Conservation (phyloP, 345 rosid genomes). For the Lepidium aucheri region DNA sequence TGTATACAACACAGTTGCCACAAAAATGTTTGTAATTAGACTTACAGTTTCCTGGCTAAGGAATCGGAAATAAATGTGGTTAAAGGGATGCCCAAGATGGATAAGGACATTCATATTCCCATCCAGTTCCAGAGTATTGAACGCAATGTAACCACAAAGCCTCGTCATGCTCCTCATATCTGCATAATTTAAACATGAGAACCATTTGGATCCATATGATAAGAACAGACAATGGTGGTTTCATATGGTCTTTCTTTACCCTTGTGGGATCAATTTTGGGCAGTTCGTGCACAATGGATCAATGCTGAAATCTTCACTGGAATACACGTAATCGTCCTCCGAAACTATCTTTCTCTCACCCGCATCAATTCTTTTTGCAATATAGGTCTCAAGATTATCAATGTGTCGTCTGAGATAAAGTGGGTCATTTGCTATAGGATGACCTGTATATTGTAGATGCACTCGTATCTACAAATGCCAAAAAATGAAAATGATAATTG, state of each 20-base stretch:
- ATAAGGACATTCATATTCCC: slow-evolving; percentile 70
- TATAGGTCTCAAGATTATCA: slow-evolving; percentile 28
- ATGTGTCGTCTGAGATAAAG: slow-evolving; percentile 55
- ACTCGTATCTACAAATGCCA: slow-evolving; percentile 60
- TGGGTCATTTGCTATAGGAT: slow-evolving; percentile 87
- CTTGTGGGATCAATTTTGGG: slow-evolving; percentile 72
- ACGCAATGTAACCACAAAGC: slow-evolving; percentile 75
- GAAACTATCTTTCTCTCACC: slow-evolving; percentile 19
- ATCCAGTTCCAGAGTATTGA: slow-evolving; percentile 70
- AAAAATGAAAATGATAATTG: not conserved
- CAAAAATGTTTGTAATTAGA: not conserved
- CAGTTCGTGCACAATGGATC: slow-evolving; percentile 83
- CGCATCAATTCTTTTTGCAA: slow-evolving; percentile 52
- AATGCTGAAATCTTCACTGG: slow-evolving; percentile 47
- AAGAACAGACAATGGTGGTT: not conserved
- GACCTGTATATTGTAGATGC: slow-evolving; percentile 72
- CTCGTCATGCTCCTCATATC: slow-evolving; percentile 59
- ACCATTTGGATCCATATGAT: not conserved
- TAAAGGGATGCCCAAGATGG: slow-evolving; percentile 63
- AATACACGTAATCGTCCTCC: slow-evolving; percentile 27
- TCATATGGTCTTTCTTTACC: slow-evolving; percentile 32
- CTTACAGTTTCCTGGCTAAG: not conserved
- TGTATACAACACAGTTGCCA: not conserved
- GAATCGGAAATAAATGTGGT: not conserved
- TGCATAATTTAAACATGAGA: slow-evolving; percentile 23